Percentiles rank a stretch among this genome's conserved stretches.
phyloP scores from a whole-genome alignment of 1,284 basidiomycete genomes.

The Somion occarium region DNA sequence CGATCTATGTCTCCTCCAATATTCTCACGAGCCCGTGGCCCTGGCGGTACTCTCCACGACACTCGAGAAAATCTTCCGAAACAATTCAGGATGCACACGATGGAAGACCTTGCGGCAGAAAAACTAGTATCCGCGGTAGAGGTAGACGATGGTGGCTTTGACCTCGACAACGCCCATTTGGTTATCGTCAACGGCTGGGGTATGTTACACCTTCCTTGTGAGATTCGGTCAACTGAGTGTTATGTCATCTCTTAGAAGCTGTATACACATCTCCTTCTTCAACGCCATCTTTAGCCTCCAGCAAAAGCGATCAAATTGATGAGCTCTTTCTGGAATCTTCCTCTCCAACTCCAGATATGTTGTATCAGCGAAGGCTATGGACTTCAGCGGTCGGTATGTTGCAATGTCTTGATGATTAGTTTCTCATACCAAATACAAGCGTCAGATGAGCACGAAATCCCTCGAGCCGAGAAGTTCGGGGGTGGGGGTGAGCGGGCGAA shows the following conservation, averaged over 20 bases:
- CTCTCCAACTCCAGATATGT: slow-evolving; percentile 25
- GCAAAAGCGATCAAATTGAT: slow-evolving; percentile 33
- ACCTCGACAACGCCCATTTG: slow-evolving; percentile 44
- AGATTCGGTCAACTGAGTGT: background rate
- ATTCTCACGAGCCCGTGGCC: slow-evolving; percentile 37
- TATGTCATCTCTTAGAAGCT: slow-evolving; percentile 7
- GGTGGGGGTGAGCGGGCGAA: slow-evolving; percentile 19
- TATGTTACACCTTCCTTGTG: slow-evolving; percentile 21
- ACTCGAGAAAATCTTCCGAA: background rate
- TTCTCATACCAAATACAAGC: background rate
- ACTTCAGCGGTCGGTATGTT: slow-evolving; percentile 39
- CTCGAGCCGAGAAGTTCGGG: slow-evolving; percentile 19
- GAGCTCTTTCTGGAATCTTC: slow-evolving; percentile 42
- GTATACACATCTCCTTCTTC: slow-evolving; percentile 11
- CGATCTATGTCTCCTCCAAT: slow-evolving; percentile 36
- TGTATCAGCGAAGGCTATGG: slow-evolving; percentile 29
- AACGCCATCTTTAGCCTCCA: slow-evolving; percentile 27
- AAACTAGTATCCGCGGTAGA: slow-evolving; percentile 9
- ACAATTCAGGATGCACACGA: background rate
- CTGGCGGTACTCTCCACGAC: slow-evolving; percentile 12
- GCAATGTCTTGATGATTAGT: background rate
- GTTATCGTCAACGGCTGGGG: slow-evolving; percentile 55
- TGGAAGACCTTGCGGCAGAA: background rate
- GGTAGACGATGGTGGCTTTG: slow-evolving; percentile 32
- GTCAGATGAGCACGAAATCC: slow-evolving; percentile 33